phyloP scores from a whole-genome alignment of 2,329 filamentous ascomycete genomes.

The Nigrospora osmanthi region DNA sequence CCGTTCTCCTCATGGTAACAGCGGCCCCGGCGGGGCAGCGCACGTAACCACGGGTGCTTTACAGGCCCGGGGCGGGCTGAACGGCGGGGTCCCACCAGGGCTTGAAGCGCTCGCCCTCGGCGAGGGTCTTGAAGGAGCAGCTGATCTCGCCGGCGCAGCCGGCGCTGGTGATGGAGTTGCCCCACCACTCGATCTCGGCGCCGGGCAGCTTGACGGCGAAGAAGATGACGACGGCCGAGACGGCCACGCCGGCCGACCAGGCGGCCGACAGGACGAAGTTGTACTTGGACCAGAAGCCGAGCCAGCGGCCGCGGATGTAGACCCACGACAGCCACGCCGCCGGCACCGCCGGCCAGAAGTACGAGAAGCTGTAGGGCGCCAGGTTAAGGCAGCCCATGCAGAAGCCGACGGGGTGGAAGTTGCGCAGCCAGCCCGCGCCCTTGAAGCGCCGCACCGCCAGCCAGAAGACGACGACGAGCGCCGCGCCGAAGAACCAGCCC shows the following conservation, averaged over 20 bases:
- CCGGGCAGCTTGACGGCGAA: conserved; percentile 13
- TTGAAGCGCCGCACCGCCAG: conserved; percentile 15
- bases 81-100: conserved; percentile 1
- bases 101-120: conserved; percentile 21
- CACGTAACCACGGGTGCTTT: too few species aligned
- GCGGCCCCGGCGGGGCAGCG: too few species aligned
- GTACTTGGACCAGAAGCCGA: conserved; percentile 23
- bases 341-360: conserved; percentile 25
- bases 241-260: conserved; percentile 28
- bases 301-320: conserved; percentile 17
- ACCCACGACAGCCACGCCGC: conserved; percentile 26
- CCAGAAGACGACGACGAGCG: conserved; percentile 21
- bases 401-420: conserved; percentile 16
- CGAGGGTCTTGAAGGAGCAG: conserved; percentile 21
- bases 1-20: too few species aligned
- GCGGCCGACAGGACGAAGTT: conserved; percentile 20
- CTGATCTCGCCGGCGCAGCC: conserved; percentile 20
- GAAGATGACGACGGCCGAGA: conserved; percentile 19
- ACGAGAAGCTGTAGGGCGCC: conserved; percentile 19
- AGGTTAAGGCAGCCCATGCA: conserved; percentile 20
- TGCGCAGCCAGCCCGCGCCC: conserved; percentile 12
- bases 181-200: conserved; percentile 32
- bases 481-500: conserved; percentile 24
- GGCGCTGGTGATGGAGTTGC: conserved; percentile 30
- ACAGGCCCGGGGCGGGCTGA: neutral